phyloP scores from a whole-genome alignment of 2,329 filamentous ascomycete genomes.

The Colletotrichum camelliae region DNA sequence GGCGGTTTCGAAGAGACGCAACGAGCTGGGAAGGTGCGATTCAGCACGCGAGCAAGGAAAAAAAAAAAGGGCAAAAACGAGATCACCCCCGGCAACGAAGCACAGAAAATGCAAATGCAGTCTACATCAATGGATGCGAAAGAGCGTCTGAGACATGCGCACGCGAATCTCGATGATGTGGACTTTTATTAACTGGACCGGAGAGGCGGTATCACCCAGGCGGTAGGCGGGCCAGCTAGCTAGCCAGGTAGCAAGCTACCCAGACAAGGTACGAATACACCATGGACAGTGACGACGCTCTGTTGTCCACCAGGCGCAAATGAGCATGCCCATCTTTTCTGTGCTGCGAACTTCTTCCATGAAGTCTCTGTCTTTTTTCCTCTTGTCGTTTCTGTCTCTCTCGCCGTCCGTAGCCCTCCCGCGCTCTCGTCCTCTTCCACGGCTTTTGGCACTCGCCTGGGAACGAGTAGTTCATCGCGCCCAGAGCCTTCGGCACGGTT shows the following conservation, averaged over 20 bases:
- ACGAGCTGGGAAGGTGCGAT: slow-evolving; percentile 8
- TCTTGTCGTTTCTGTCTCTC: neutral
- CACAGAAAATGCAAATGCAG: neutral
- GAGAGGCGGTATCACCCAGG: neutral
- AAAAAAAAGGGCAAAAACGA: neutral
- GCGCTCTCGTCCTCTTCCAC: neutral
- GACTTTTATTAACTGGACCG: slow-evolving; percentile 8
- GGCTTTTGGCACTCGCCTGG: neutral
- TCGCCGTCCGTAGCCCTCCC: neutral
- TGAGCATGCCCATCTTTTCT: neutral
- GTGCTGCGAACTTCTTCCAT: neutral
- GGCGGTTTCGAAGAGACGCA: slow-evolving; percentile 15
- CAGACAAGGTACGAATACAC: neutral
- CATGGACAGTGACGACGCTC: neutral
- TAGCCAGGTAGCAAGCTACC: neutral
- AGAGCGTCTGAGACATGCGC: slow-evolving; percentile 11
- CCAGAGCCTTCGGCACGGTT: slow-evolving; percentile 6
- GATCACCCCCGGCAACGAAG: neutral
- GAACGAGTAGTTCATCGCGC: neutral
- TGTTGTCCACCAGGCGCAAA: neutral
- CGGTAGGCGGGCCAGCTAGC: neutral
- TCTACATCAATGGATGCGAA: slow-evolving; percentile 20
- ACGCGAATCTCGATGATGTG: slow-evolving; percentile 18
- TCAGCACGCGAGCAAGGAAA: neutral
- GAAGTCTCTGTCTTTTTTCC: neutral